Percentiles rank a stretch among this genome's conserved stretches.
Conservation (phyloP, 441 rosid genomes). For the Macaranga tanarius region DNA sequence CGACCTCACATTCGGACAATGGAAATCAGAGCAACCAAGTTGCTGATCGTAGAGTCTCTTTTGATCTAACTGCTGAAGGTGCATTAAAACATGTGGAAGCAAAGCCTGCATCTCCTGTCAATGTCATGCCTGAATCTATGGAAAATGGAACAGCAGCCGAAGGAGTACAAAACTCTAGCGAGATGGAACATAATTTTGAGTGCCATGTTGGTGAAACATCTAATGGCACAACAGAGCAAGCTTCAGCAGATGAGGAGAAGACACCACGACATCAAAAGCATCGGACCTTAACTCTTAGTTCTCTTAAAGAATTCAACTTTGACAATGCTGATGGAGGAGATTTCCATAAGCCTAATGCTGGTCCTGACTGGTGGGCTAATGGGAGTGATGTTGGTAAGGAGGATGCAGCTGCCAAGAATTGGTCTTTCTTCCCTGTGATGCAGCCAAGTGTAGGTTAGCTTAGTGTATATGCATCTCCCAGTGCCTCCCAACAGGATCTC, state of each 20-base stretch:
- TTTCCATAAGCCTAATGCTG: constrained; percentile 36
- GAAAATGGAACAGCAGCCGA: constrained; percentile 25
- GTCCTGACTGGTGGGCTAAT: constrained; percentile 55
- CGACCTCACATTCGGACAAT: constrained; percentile 23
- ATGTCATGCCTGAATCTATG: constrained; percentile 23
- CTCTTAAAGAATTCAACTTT: constrained; percentile 71
- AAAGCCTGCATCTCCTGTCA: constrained; percentile 41
- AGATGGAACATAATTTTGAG: constrained; percentile 18
- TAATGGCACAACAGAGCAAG: constrained; percentile 31
- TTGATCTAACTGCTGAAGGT: constrained; percentile 49
- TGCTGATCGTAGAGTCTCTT: constrained; percentile 45
- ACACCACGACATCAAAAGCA: constrained; percentile 36
- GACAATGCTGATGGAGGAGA: constrained; percentile 48
- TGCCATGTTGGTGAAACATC: constrained; percentile 36
- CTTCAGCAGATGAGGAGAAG: constrained; percentile 29
- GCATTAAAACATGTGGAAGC: constrained; percentile 45
- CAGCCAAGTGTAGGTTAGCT: constrained; percentile 56
- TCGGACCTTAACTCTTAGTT: constrained; percentile 54
- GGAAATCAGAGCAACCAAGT: constrained; percentile 27
- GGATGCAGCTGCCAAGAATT: constrained; percentile 33
- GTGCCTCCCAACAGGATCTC: constrained; percentile 13
- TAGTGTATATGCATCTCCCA: neutral
- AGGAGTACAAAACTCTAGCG: constrained; percentile 21
- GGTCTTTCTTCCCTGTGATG: constrained; percentile 90
- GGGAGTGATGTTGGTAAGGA: constrained; percentile 44